Percentiles rank a stretch among this genome's conserved stretches.
Conservation (phyloP, 768 basidiomycete genomes). For the Boletus coccyginus region DNA sequence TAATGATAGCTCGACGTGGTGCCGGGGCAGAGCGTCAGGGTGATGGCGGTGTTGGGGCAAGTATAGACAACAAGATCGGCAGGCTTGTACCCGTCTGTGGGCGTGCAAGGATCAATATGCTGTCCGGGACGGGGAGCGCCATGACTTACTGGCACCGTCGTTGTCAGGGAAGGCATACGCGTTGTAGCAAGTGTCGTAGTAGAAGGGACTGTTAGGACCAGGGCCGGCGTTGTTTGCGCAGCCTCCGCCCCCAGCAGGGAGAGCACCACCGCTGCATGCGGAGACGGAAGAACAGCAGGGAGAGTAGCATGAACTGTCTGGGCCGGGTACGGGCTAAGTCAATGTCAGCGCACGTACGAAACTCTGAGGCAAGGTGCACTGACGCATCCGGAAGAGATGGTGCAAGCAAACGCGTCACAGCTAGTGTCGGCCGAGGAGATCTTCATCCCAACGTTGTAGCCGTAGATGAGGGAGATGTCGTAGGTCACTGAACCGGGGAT, state of each 20-base stretch:
- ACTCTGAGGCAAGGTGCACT: constrained; percentile 1
- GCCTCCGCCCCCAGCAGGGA: constrained; percentile 27
- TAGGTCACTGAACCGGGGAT: constrained; percentile 29
- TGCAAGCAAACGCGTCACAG: constrained; percentile 33
- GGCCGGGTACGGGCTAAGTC: constrained; percentile 29
- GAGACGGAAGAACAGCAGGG: constrained; percentile 28
- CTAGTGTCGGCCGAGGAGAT: constrained; percentile 26
- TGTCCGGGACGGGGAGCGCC: neutral
- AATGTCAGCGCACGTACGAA: neutral
- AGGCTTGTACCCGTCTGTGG: constrained; percentile 24
- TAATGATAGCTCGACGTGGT: constrained; percentile 15
- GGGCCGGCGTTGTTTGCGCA: constrained; percentile 28
- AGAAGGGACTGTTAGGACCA: constrained; percentile 31
- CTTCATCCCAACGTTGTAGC: constrained; percentile 35
- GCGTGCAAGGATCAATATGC: neutral
- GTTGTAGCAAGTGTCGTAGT: constrained; percentile 26
- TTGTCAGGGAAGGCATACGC: constrained; percentile 36
- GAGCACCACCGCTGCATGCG: constrained; percentile 29
- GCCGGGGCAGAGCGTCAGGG: constrained; percentile 30
- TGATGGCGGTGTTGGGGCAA: constrained; percentile 26
- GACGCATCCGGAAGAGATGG: constrained; percentile 30
- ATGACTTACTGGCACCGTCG: constrained; percentile 26
- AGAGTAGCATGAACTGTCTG: constrained; percentile 25
- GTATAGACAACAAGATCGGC: constrained; percentile 31
- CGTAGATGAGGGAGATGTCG: constrained; percentile 34